A percentile compares a stretch with the other conserved stretches of the same genome.
Evolutionary conservation across 2,329 filamentous ascomycete genomes (phyloP).

Genomic region (Neobulgaria alba): DNA sequence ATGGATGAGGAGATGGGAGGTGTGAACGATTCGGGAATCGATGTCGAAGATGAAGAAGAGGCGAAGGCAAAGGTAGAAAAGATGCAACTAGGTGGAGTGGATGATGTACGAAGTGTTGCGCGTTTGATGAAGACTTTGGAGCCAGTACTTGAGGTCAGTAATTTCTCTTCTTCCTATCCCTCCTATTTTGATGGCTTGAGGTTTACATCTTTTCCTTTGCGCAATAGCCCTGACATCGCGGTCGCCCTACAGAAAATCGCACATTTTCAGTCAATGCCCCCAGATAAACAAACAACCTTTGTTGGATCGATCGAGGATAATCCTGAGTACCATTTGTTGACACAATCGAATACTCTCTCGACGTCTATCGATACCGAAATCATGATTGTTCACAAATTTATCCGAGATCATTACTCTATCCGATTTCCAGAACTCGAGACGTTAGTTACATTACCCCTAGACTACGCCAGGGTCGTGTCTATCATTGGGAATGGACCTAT

Average conservation of each 20-base stretch:
- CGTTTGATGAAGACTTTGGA: constrained; percentile 73
- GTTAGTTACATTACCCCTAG: constrained; percentile 82
- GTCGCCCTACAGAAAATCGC: constrained; percentile 64
- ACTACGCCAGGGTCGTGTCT: constrained; percentile 91
- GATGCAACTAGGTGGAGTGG: constrained; percentile 65
- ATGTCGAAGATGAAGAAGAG: constrained; percentile 55
- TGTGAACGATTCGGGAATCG: constrained; percentile 33
- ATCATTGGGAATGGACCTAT: constrained; percentile 90
- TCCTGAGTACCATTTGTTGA: constrained; percentile 81
- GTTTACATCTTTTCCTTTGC: constrained; percentile 56
- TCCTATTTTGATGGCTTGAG: constrained; percentile 28
- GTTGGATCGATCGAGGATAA: constrained; percentile 86
- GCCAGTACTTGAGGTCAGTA: constrained; percentile 73
- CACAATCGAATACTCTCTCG: constrained; percentile 80
- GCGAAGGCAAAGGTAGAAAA: constrained; percentile 74
- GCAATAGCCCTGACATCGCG: constrained; percentile 60
- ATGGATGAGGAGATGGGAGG: constrained; percentile 51
- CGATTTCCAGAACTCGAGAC: constrained; percentile 89
- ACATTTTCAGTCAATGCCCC: constrained; percentile 62
- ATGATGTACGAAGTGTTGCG: constrained; percentile 73
- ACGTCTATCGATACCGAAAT: constrained; percentile 92
- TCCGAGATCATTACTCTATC: constrained; percentile 89
- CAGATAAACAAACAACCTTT: constrained; percentile 53
- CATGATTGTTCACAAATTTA: constrained; percentile 88
- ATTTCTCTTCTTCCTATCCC: constrained; percentile 17